Conservation (phyloP, 208 protist species). For the Wallacemonas collosoma region DNA sequence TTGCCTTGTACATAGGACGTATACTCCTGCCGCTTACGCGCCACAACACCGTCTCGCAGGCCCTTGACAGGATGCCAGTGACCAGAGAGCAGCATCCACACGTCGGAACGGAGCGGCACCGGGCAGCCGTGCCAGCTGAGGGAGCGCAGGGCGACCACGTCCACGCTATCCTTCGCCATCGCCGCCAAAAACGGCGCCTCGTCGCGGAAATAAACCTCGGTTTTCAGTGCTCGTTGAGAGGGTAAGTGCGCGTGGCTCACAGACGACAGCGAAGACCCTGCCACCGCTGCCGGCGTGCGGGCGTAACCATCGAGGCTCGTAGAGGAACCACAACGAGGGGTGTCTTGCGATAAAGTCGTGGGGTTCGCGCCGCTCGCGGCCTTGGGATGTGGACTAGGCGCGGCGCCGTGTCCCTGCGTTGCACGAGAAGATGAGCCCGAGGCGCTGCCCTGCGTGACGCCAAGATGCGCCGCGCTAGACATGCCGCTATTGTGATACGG, state of each 20-base stretch:
- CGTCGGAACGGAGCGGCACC: slow-evolving; percentile 45
- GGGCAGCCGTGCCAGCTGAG: slow-evolving; percentile 66
- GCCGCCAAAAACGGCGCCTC: slow-evolving; percentile 30
- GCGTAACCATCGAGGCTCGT: neutral
- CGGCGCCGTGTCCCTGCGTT: no score
- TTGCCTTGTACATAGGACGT: slow-evolving; percentile 42
- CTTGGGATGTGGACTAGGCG: no score
- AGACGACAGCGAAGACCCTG: neutral
- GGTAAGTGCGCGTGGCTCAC: no score
- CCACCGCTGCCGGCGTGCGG: neutral
- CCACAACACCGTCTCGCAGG: slow-evolving; percentile 35
- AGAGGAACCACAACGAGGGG: no score
- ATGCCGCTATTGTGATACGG: slow-evolving; percentile 39
- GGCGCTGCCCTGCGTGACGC: no score
- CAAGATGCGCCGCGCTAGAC: neutral
- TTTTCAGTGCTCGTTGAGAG: neutral
- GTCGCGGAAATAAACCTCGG: slow-evolving; percentile 12
- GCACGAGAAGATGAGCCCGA: no score
- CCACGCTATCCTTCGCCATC: slow-evolving; percentile 32
- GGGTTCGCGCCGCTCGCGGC: no score
- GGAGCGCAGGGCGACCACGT: slow-evolving; percentile 42
- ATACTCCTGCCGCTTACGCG: slow-evolving; percentile 66
- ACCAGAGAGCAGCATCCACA: slow-evolving; percentile 65
- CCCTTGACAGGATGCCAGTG: slow-evolving; percentile 46
- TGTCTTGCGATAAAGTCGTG: no score